Conservation (phyloP, 257 asterid species). For the Solanum bukasovii region DNA sequence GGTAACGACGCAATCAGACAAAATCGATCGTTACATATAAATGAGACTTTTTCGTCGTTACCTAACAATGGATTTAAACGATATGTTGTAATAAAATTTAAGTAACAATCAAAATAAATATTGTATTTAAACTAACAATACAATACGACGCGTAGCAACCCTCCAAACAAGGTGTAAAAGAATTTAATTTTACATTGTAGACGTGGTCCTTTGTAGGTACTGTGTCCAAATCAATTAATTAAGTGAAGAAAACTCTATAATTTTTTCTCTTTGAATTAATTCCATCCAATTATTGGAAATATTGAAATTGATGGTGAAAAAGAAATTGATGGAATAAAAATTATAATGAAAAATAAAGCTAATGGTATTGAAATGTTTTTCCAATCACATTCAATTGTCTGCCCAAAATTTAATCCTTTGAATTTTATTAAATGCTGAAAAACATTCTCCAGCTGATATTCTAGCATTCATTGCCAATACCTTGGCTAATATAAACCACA, state of each 20-base stretch:
- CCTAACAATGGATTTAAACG: background rate
- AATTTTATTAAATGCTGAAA: slow-evolving; percentile 1
- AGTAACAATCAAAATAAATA: too few species aligned
- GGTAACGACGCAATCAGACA: background rate
- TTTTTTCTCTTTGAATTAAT: slow-evolving; percentile 5
- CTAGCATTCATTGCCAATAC: background rate
- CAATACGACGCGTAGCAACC: background rate
- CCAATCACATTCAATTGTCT: slow-evolving; percentile 29
- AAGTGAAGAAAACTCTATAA: slow-evolving; percentile 9
- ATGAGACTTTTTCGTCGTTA: background rate
- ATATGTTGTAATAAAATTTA: too few species aligned
- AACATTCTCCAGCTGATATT: slow-evolving; percentile 8
- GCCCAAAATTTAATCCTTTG: slow-evolving; percentile 16
- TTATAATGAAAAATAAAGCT: slow-evolving; percentile 17
- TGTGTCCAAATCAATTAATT: slow-evolving; percentile 13
- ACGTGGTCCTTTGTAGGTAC: background rate
- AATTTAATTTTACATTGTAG: background rate
- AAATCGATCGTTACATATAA: too few species aligned
- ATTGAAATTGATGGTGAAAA: background rate
- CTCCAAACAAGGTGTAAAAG: background rate
- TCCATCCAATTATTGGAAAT: background rate
- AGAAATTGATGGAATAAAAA: background rate
- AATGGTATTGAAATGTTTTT: slow-evolving; percentile 38
- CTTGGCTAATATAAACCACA: background rate
- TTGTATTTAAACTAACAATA: background rate